phyloP scores from a whole-genome alignment of 352 stramenopile genomes.

The Aphanomyces euteiches region DNA sequence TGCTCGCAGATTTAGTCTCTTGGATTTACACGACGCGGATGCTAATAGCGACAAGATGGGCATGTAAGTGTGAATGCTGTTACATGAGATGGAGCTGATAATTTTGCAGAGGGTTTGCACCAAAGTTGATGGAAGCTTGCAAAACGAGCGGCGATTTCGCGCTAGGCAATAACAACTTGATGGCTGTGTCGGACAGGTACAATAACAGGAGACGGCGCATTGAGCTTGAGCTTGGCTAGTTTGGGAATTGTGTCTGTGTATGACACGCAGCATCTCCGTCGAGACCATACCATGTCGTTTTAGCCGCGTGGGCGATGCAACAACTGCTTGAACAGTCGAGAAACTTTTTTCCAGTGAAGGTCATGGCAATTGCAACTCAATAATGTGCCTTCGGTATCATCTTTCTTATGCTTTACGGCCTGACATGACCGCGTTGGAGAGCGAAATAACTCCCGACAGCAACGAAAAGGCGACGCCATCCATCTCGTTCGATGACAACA shows the following conservation, averaged over 20 bases:
- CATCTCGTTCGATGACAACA: too few relatives aligned
- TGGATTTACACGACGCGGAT: constrained; percentile 34
- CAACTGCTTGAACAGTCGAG: too few relatives aligned
- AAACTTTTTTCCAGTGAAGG: too few relatives aligned
- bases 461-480: too few relatives aligned
- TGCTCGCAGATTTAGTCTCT: constrained; percentile 40
- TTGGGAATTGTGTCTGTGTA: constrained; percentile 56
- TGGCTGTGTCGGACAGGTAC: constrained; percentile 75
- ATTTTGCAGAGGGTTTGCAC: constrained; percentile 7
- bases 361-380: too few relatives aligned
- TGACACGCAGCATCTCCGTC: constrained; percentile 29
- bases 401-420: too few relatives aligned
- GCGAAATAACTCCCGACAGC: too few relatives aligned
- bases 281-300: constrained; percentile 9
- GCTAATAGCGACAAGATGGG: constrained; percentile 38
- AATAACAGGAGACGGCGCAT: constrained; percentile 15
- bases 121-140: constrained; percentile 35
- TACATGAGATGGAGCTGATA: neutral
- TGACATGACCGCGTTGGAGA: too few relatives aligned
- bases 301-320: neutral
- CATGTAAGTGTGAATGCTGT: constrained; percentile 34
- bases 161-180: constrained; percentile 41
- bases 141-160: constrained; percentile 77
- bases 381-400: too few relatives aligned
- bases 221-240: constrained; percentile 32